Evolutionary conservation across 768 basidiomycete species (phyloP).

Genomic region (Phylloporus scabripes): DNA sequence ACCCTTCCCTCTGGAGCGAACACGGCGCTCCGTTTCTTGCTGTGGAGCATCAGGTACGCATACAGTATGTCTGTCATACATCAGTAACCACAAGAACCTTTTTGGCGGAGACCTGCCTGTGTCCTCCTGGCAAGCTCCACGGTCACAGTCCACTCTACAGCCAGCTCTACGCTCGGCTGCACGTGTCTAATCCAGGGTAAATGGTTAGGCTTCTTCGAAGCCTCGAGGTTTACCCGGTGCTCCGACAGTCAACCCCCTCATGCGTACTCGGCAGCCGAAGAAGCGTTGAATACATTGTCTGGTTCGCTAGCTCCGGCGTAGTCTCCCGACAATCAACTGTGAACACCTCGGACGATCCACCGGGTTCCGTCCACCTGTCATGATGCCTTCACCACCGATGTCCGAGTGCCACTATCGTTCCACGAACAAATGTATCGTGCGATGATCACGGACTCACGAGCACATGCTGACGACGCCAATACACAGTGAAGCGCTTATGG

Average conservation of each 20-base stretch:
- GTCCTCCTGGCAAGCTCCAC: conserved; percentile 71
- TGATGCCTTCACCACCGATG: conserved; percentile 88
- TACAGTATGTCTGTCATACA: conserved; percentile 36
- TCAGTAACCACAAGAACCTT: conserved; percentile 1
- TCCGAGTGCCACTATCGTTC: conserved; percentile 43
- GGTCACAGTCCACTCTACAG: conserved; percentile 75
- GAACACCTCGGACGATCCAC: conserved; percentile 52
- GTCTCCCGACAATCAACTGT: conserved; percentile 87
- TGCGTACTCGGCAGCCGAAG: conserved; percentile 45
- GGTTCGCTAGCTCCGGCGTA: conserved; percentile 66
- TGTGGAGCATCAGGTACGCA: conserved; percentile 51
- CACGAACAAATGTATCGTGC: conserved; percentile 1
- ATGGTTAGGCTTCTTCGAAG: conserved; percentile 75
- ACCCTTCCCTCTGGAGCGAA: conserved; percentile 77
- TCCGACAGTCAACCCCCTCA: conserved; percentile 81
- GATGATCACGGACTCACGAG: conserved; percentile 48
- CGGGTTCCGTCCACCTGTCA: conserved; percentile 58
- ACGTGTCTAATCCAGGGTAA: conserved; percentile 77
- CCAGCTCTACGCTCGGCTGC: conserved; percentile 67
- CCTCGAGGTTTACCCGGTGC: conserved; percentile 91
- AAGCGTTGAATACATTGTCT: conserved; percentile 68
- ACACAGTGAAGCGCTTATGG: conserved; percentile 75
- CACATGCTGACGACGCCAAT: conserved; percentile 86
- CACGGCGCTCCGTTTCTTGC: conserved; percentile 73
- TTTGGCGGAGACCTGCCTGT: conserved; percentile 40